A percentile compares a stretch with the other conserved stretches of the same genome.
Evolutionary conservation across 2,329 filamentous ascomycete species (phyloP).

Genomic region (Tolypocladium nubicola): DNA sequence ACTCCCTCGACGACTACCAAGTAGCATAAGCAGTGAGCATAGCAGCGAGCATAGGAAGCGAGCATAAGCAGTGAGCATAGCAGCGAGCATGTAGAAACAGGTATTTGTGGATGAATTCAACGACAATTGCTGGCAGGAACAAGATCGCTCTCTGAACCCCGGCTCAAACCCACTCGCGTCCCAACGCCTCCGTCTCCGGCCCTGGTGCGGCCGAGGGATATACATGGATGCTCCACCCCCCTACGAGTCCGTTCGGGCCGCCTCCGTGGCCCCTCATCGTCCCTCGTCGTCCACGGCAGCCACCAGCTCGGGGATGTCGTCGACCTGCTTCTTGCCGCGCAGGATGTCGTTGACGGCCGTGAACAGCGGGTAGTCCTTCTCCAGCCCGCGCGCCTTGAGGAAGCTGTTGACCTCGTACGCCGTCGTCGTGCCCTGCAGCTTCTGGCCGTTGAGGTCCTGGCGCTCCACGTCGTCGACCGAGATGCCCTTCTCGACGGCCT

Average conservation of each 20-base stretch:
- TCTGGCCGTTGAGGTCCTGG: constrained; percentile 89
- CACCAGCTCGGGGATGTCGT: constrained; percentile 69
- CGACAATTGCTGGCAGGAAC: background rate
- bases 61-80: background rate
- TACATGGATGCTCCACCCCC: background rate
- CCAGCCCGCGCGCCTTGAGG: constrained; percentile 64
- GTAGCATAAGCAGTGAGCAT: background rate
- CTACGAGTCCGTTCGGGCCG: background rate
- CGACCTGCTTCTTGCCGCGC: constrained; percentile 62
- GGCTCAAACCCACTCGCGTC: background rate
- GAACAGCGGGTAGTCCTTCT: constrained; percentile 83
- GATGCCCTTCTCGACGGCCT: constrained; percentile 69
- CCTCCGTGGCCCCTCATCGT: background rate
- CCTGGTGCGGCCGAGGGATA: background rate
- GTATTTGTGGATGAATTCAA: background rate
- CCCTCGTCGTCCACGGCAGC: constrained; percentile 9
- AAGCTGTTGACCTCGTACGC: constrained; percentile 87
- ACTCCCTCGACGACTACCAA: constrained; percentile 3
- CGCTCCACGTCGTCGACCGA: constrained; percentile 80
- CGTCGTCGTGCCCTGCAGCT: constrained; percentile 87
- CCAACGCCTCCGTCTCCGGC: background rate
- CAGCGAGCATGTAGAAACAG: background rate
- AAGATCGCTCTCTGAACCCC: background rate
- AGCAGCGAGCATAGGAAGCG: too few relatives aligned
- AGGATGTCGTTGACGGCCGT: constrained; percentile 78